Conservation (phyloP, 2,329 filamentous ascomycete species). For the Talaromyces sp. region DNA sequence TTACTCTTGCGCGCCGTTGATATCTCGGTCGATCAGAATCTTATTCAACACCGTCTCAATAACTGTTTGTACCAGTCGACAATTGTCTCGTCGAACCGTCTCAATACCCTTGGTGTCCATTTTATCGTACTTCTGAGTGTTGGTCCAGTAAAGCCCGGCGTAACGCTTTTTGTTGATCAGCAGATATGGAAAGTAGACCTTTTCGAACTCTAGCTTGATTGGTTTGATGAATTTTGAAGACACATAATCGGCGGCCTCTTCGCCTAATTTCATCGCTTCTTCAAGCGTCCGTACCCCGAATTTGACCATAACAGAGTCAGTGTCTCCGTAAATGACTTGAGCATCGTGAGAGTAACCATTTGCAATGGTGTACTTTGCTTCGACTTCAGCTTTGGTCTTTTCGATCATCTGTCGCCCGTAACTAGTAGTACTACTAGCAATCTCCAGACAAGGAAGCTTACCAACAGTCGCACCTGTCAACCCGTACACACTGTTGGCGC, state of each 20-base stretch:
- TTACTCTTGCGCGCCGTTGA: slow-evolving; percentile 89
- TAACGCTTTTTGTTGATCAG: slow-evolving; percentile 99
- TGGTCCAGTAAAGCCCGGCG: slow-evolving; percentile 96
- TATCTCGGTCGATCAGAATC: slow-evolving; percentile 90
- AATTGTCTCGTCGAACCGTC: slow-evolving; percentile 95
- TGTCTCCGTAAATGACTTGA: slow-evolving; percentile 97
- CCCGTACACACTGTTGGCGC: slow-evolving; percentile 96
- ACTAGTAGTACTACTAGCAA: slow-evolving; percentile 94
- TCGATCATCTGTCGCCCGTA: slow-evolving; percentile 99
- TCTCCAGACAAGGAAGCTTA: slow-evolving; percentile 90
- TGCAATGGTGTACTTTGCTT: slow-evolving; percentile 81
- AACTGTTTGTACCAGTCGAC: slow-evolving; percentile 88
- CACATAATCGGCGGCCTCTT: slow-evolving; percentile 85
- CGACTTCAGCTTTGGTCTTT: slow-evolving; percentile 94
- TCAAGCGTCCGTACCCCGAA: slow-evolving; percentile 85
- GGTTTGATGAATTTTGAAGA: slow-evolving; percentile 92
- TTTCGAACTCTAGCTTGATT: slow-evolving; percentile 99
- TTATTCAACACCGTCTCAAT: slow-evolving; percentile 96
- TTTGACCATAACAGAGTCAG: slow-evolving; percentile 99
- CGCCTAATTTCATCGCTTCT: slow-evolving; percentile 91
- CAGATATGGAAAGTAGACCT: slow-evolving; percentile 96
- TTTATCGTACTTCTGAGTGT: slow-evolving; percentile 91
- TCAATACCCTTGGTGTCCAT: slow-evolving; percentile 99
- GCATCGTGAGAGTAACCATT: slow-evolving; percentile 95
- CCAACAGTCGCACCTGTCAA: slow-evolving; percentile 93